Evolutionary conservation across 169 alveolate genomes (phyloP).

Genomic region (Theileria sp.): DNA sequence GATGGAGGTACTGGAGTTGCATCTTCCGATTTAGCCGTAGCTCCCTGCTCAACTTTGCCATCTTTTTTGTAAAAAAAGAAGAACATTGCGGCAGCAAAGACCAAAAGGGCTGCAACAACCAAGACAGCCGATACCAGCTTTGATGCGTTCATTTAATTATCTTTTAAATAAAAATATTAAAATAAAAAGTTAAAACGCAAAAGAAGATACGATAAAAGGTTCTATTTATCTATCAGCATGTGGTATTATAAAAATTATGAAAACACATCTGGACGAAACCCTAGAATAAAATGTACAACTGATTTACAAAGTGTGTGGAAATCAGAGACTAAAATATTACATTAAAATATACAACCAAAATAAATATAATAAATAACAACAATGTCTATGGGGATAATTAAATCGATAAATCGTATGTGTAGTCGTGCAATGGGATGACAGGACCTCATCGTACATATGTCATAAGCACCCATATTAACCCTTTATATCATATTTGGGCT

Average conservation of each 20-base stretch:
- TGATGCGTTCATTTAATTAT: neutral
- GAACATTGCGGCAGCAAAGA: neutral
- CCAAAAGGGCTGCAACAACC: neutral
- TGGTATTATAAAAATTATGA: neutral
- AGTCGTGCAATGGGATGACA: neutral
- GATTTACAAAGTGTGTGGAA: neutral
- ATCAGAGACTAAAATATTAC: neutral
- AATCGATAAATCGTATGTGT: neutral
- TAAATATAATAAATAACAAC: neutral
- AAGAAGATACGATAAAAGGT: neutral
- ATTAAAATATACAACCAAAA: neutral
- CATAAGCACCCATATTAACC: neutral
- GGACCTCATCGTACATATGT: neutral
- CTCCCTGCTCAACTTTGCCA: neutral
- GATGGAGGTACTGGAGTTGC: neutral
- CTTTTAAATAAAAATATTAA: neutral
- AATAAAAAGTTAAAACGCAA: neutral
- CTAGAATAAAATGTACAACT: neutral
- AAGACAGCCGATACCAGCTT: neutral
- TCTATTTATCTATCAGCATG: neutral
- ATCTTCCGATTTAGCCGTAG: neutral
- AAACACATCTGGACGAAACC: neutral
- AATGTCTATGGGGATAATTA: constrained; percentile 4
- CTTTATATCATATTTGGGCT: neutral
- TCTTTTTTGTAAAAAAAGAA: neutral